Base-by-base conservation (phyloP, 2,329 filamentous ascomycete genomes). In the Aspergillus persii region DNA sequence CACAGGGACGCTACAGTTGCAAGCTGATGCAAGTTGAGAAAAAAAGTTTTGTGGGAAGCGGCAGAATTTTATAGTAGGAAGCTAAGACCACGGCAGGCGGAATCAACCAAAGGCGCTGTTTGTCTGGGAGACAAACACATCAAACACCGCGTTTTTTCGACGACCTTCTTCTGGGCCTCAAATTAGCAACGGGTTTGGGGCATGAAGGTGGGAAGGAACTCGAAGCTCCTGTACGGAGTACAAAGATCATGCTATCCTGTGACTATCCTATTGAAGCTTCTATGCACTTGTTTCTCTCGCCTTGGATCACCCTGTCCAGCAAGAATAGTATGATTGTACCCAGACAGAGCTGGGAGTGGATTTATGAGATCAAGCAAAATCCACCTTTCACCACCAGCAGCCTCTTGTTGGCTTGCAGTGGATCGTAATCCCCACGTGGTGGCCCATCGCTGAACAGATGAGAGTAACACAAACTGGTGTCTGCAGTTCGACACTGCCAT, bases 11-110 rank as follows among this genome's bases (percentile, higher is more conserved):
- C 63, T 60, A 57, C 44, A 49, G 60, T 49, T 67, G 55, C 56
- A 65, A 65, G 61, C 59, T 59, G 53, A 48, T 59, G 47, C 50
- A 60, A 53, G 57, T 53, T 54, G 52, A 55, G 41, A 60, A 61
- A 63, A 54, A 66, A 68, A 64, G 61, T 53, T 58, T 61, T 47
- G 44, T 47, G 44, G 44, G 50, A 62, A 67, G 66, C 67, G 65
- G 61, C 64, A 39, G 54, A 44, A 36, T 59, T 66, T 67, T 67
- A 67, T 63, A 66, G 33, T 51, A 39, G 15, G 55, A 52, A 41
- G 57, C 50, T 48, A 33, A 23, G 48, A 33, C 56, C 56, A 64
- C 65, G 66, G 66, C 39, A 57, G 54, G 56, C 57, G 60, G 54
- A 8, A 15, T 27, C 12, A 27, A 46, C 57, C 60, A 60, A 29